Conservation (phyloP, 1,284 basidiomycete genomes). For the Papiliotrema laurentii region DNA sequence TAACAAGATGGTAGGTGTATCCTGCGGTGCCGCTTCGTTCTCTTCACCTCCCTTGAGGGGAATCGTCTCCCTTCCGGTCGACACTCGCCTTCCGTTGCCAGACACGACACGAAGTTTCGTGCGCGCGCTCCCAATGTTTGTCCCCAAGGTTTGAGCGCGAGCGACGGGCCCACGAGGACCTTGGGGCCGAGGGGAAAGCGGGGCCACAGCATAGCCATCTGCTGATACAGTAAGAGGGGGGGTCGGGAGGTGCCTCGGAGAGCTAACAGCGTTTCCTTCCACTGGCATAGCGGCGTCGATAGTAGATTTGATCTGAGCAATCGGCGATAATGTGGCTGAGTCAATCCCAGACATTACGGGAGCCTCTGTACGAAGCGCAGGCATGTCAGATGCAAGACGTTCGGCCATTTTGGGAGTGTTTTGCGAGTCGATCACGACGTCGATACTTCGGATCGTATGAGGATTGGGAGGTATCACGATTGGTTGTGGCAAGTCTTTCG, state of each 20-base stretch:
- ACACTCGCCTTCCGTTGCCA: conserved; percentile 29
- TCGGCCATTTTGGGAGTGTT: not conserved
- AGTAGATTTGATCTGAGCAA: not conserved
- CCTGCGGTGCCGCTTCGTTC: conserved; percentile 9
- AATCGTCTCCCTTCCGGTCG: conserved; percentile 29
- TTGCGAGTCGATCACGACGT: not conserved
- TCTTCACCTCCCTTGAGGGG: conserved; percentile 29
- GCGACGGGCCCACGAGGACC: conserved; percentile 7
- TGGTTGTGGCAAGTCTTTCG: not conserved
- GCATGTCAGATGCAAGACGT: not conserved
- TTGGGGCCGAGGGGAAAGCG: conserved; percentile 10
- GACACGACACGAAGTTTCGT: conserved; percentile 34
- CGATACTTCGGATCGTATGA: not conserved
- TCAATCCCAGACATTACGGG: not conserved
- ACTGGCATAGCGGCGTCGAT: not conserved
- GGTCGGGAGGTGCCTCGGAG: conserved; percentile 1
- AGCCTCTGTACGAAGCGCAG: not conserved
- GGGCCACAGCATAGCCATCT: not conserved
- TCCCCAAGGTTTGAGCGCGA: conserved; percentile 2
- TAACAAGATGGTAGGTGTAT: conserved; percentile 1
- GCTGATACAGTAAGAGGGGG: not conserved
- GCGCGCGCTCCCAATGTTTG: conserved; percentile 27
- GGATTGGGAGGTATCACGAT: not conserved
- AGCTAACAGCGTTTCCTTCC: not conserved
- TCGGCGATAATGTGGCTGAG: not conserved